These are phyloP conservation scores for Mucor circinelloides DNA, from an alignment of 371 early-diverging fungal species.

Conservation along the genomic window DNA sequence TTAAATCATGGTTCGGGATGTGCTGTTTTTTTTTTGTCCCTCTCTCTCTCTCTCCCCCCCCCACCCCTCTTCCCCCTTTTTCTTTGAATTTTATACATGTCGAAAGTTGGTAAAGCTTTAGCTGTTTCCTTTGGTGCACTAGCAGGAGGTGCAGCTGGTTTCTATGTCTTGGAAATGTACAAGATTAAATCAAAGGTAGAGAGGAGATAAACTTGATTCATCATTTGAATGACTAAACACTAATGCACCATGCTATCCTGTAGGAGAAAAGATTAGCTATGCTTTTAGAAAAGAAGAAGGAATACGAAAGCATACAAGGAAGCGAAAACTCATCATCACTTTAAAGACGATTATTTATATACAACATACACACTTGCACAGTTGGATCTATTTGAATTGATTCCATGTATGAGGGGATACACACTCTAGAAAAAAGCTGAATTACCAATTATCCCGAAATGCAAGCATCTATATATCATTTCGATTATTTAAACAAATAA, in stretches of 20 bases:
- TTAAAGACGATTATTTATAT: neutral
- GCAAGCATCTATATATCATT: no score
- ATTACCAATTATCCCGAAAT: no score
- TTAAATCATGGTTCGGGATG: neutral
- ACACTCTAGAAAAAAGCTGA: no score
- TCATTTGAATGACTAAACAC: neutral
- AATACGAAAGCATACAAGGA: slow-evolving; percentile 25
- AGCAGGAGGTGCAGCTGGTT: slow-evolving; percentile 49
- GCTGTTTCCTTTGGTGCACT: slow-evolving; percentile 50
- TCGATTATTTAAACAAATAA: no score
- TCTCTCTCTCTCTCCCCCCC: no score
- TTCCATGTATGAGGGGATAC: no score
- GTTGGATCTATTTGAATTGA: no score
- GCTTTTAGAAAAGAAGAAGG: slow-evolving; percentile 39
- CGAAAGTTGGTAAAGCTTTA: slow-evolving; percentile 37
- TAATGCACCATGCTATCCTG: neutral
- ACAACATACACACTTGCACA: neutral
- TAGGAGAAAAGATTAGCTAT: slow-evolving; percentile 46
- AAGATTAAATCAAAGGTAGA: slow-evolving; percentile 51
- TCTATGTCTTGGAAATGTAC: slow-evolving; percentile 49
- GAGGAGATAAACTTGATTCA: no score
- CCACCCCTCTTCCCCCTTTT: neutral
- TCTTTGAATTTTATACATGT: slow-evolving; percentile 12
- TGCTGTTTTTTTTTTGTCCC: neutral
- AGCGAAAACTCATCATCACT: neutral